A percentile compares a stretch with the other conserved stretches of the same genome.
Conservation (phyloP, 768 basidiomycete species). For the Leccinellum albellum region DNA sequence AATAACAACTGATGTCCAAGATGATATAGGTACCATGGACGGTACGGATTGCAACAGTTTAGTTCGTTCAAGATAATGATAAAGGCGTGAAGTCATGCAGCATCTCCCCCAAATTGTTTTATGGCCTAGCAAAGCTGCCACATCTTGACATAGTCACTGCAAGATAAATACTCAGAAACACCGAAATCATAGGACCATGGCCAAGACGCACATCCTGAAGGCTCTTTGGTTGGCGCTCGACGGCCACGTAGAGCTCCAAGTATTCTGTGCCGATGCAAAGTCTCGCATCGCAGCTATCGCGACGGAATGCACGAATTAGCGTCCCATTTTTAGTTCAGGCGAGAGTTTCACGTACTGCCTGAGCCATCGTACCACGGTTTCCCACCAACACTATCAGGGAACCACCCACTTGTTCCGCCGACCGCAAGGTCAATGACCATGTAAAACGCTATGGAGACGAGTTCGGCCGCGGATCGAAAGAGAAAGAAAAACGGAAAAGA, state of each 20-base stretch:
- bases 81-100: background rate
- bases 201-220: conserved; percentile 54
- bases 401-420: conserved; percentile 69
- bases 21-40: background rate
- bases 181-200: too few species aligned
- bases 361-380: conserved; percentile 60
- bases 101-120: background rate
- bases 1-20: background rate
- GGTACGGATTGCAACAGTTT: background rate
- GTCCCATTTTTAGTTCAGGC: conserved; percentile 12
- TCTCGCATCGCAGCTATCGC: conserved; percentile 61
- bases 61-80: background rate
- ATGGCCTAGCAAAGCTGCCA: conserved; percentile 27
- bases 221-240: conserved; percentile 55
- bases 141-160: conserved; percentile 34
- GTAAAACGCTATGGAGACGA: conserved; percentile 61
- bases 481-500: background rate
- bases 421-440: conserved; percentile 76
- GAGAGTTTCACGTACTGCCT: conserved; percentile 36
- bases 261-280: conserved; percentile 55
- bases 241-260: conserved; percentile 80
- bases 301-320: conserved; percentile 1
- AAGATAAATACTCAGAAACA: background rate
- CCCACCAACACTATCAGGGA: conserved; percentile 49
- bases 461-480: background rate